Evolutionary conservation across 2,329 filamentous ascomycete genomes (phyloP).

Genomic region (Diatrype stigma): DNA sequence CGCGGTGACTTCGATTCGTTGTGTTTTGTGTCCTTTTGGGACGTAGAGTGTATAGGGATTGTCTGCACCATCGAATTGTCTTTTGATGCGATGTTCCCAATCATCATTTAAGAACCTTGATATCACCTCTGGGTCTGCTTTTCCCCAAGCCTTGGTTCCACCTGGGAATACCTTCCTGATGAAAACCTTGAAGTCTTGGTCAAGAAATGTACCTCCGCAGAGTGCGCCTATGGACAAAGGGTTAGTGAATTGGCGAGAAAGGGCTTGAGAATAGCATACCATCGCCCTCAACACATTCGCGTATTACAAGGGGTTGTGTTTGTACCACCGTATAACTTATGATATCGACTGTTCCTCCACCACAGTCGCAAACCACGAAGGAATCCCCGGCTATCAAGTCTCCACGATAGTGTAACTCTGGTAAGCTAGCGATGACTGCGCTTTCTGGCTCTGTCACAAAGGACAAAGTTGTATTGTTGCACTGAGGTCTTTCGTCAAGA

Average conservation of each 20-base stretch:
- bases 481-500: constrained; percentile 14
- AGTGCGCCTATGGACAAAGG: constrained; percentile 11
- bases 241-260: constrained; percentile 1
- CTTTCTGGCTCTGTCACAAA: constrained; percentile 44
- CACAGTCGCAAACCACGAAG: constrained; percentile 26
- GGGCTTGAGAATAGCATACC: constrained; percentile 17
- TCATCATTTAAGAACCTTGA: constrained; percentile 10
- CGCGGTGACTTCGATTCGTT: background rate
- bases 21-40: constrained; percentile 4
- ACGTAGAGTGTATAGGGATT: constrained; percentile 8
- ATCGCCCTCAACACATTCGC: constrained; percentile 34
- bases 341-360: constrained; percentile 34
- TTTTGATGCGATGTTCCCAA: constrained; percentile 25
- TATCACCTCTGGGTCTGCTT: background rate
- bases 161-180: constrained; percentile 21
- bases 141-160: background rate
- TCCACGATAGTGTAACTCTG: constrained; percentile 19
- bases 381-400: constrained; percentile 17
- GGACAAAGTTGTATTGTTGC: constrained; percentile 23
- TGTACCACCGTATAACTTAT: constrained; percentile 33
- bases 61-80: constrained; percentile 9
- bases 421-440: constrained; percentile 35
- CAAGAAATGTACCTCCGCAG: constrained; percentile 37
- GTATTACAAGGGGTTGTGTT: constrained; percentile 17
- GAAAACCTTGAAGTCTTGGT: constrained; percentile 30